Evolutionary conservation across 202 grass and related monocot species (phyloP).

Genomic region (Miscanthus sacchariflorus): DNA sequence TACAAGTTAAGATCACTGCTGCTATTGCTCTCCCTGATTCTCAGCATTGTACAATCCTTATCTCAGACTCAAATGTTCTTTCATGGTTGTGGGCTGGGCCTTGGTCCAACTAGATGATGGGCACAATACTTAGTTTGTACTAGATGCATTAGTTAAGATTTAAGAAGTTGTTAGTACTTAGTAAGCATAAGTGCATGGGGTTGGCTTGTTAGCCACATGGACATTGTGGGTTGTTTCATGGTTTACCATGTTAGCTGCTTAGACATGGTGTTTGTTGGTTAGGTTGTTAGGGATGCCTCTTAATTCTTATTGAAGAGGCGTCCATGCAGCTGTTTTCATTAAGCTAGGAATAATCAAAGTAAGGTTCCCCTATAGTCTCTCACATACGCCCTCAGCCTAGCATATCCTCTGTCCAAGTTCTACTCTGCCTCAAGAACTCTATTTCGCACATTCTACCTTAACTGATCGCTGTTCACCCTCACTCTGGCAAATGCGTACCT

Average conservation of each 20-base stretch:
- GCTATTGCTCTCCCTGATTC: background rate
- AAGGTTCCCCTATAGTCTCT: background rate
- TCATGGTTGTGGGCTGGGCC: slow-evolving; percentile 6
- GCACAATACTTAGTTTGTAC: background rate
- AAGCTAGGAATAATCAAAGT: background rate
- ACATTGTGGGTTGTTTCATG: background rate
- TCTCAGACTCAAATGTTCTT: background rate
- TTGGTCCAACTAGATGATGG: background rate
- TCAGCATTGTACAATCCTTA: background rate
- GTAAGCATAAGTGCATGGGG: background rate
- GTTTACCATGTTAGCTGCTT: background rate
- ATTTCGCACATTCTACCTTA: background rate
- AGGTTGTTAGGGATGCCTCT: background rate
- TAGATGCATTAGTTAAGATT: background rate
- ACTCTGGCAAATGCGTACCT: slow-evolving; percentile 1
- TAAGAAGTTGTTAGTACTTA: background rate
- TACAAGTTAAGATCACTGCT: background rate
- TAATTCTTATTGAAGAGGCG: background rate
- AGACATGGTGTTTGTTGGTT: background rate
- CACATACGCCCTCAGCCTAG: background rate
- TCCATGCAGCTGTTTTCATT: background rate
- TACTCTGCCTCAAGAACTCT: background rate
- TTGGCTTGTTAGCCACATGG: background rate
- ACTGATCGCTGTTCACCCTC: background rate
- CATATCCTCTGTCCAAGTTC: background rate